phyloP scores from a whole-genome alignment of 805 yeast genomes.

The Hanseniaspora clermontiae region DNA sequence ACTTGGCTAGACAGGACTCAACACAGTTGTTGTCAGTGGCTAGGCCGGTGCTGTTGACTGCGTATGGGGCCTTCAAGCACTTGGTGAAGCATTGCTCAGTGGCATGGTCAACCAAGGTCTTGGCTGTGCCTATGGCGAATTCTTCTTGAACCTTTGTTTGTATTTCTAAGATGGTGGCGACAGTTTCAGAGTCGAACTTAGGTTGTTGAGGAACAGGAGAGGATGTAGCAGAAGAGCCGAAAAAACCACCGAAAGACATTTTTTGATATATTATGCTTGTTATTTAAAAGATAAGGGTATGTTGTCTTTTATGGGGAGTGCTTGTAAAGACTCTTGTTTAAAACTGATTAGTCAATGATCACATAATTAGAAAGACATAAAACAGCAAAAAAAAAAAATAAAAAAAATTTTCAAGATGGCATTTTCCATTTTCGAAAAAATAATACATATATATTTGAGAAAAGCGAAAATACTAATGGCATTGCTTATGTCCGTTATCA shows the following conservation, averaged over 20 bases:
- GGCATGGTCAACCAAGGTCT: constrained; percentile 70
- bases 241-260: constrained; percentile 26
- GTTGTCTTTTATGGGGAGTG: neutral
- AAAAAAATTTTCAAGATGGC: neutral
- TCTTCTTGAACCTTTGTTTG: constrained; percentile 67
- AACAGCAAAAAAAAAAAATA: no score
- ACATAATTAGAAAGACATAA: no score
- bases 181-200: constrained; percentile 15
- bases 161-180: constrained; percentile 34
- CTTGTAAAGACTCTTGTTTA: neutral
- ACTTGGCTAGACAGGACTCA: constrained; percentile 68
- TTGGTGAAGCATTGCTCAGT: constrained; percentile 78
- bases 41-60: constrained; percentile 37
- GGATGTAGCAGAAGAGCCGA: constrained; percentile 21
- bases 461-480: no score
- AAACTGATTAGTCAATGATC: neutral
- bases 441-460: no score
- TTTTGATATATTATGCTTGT: neutral
- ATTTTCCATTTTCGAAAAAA: neutral
- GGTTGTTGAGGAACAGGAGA: constrained; percentile 17
- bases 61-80: constrained; percentile 56
- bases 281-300: neutral
- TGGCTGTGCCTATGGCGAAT: constrained; percentile 82
- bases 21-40: constrained; percentile 36
- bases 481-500: neutral